phyloP scores from a whole-genome alignment of 176 grass and related monocot species.

The Elaeis guineensis region DNA sequence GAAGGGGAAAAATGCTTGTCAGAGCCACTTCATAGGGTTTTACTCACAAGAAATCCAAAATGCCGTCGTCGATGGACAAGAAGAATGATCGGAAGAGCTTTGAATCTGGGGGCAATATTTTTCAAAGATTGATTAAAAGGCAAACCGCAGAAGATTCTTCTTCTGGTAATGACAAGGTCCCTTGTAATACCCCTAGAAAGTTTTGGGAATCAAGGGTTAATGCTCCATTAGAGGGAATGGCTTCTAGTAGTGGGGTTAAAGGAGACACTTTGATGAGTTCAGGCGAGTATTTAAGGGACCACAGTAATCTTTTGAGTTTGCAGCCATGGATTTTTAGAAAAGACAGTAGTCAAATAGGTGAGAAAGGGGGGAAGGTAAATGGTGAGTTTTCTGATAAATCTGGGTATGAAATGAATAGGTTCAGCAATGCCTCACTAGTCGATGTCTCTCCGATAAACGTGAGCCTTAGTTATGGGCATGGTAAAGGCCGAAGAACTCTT shows the following conservation, averaged over 20 bases:
- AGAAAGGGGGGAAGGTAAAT: slow-evolving; percentile 20
- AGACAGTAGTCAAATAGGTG: slow-evolving; percentile 19
- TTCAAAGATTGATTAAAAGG: slow-evolving; percentile 34
- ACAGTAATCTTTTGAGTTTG: slow-evolving; percentile 74
- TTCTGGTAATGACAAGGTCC: slow-evolving; percentile 42
- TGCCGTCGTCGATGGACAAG: slow-evolving; percentile 42
- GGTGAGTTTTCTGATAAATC: slow-evolving; percentile 16
- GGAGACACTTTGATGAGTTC: slow-evolving; percentile 21
- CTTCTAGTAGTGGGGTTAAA: slow-evolving; percentile 18
- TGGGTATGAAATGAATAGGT: slow-evolving; percentile 26
- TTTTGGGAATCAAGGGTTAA: slow-evolving; percentile 5
- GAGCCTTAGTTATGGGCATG: slow-evolving; percentile 30
- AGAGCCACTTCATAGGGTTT: too few species aligned
- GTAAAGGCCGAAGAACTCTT: slow-evolving; percentile 46
- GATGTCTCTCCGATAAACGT: slow-evolving; percentile 35
- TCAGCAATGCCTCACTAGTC: slow-evolving; percentile 28
- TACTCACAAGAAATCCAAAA: too few species aligned
- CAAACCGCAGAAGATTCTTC: slow-evolving; percentile 24
- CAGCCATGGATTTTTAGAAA: slow-evolving; percentile 94
- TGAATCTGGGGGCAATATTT: slow-evolving; percentile 24
- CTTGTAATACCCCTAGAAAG: slow-evolving; percentile 42
- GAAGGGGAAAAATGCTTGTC: too few species aligned
- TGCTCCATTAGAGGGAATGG: slow-evolving; percentile 13
- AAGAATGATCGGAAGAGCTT: slow-evolving; percentile 22
- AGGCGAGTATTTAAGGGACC: slow-evolving; percentile 52